A percentile compares a stretch with the other conserved stretches of the same genome.
Conservation (phyloP, 1,284 basidiomycete genomes). For the Ustilago sp. region DNA sequence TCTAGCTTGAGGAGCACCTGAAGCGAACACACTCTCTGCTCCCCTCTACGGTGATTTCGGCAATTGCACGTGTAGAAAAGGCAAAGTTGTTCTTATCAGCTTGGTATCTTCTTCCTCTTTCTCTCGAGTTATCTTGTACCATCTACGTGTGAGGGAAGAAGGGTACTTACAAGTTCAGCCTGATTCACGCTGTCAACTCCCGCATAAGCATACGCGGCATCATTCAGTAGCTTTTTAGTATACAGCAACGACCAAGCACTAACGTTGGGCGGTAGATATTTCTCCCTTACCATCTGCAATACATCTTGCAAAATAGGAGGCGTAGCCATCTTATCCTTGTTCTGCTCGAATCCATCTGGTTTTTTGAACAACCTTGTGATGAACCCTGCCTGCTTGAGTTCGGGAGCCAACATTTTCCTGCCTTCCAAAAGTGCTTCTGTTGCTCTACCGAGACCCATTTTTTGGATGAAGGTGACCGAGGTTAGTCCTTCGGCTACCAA, state of each 20-base stretch:
- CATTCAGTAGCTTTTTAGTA: slow-evolving; percentile 53
- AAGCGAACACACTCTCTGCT: slow-evolving; percentile 50
- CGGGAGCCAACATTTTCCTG: slow-evolving; percentile 39
- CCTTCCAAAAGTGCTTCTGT: slow-evolving; percentile 55
- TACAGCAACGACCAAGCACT: slow-evolving; percentile 52
- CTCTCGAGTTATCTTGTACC: neutral
- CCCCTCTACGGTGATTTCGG: slow-evolving; percentile 26
- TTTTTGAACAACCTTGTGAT: slow-evolving; percentile 49
- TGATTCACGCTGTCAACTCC: slow-evolving; percentile 46
- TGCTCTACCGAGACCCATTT: slow-evolving; percentile 53
- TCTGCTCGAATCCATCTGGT: slow-evolving; percentile 18
- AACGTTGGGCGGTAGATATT: slow-evolving; percentile 43
- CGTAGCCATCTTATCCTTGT: slow-evolving; percentile 31
- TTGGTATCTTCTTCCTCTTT: neutral
- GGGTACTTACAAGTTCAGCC: slow-evolving; percentile 48
- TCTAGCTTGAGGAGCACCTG: slow-evolving; percentile 41
- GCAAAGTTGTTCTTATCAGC: neutral
- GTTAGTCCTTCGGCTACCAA: slow-evolving; percentile 54
- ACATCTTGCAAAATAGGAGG: slow-evolving; percentile 48
- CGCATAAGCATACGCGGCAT: slow-evolving; percentile 45
- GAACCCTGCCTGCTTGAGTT: slow-evolving; percentile 51
- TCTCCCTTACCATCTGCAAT: slow-evolving; percentile 32
- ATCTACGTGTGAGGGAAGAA: neutral
- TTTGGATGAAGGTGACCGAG: slow-evolving; percentile 44
- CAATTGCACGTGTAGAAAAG: neutral